Base-by-base conservation (phyloP, 345 rosid genomes). In the Carallia pectinifolia region DNA sequence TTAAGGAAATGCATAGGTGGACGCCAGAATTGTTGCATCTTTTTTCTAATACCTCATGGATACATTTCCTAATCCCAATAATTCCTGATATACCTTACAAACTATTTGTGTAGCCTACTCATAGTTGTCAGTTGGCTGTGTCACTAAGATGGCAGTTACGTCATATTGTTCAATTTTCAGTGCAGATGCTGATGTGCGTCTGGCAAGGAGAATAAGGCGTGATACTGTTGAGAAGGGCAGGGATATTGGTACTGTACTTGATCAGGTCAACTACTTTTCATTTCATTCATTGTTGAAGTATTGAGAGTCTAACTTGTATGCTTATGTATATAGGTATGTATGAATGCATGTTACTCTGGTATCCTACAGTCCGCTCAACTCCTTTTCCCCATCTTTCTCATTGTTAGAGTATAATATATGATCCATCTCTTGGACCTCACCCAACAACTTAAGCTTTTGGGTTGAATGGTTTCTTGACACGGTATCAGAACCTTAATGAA, bases 121-220 rank as follows among this genome's bases (percentile, higher is more conserved):
- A 4, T 19, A 6, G 13, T 36, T 61, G 67, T 23, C 48, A 6
- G 62, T 61, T 60, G 48, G 65, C 73, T 58, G 58, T 72, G 72
- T 70, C 71, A 62, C 81, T 63, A 63, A 74, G 75, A 64, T 70
- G 64, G 55, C 74, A 76, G 74, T 76, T 71, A 77, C 81, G 81
- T 79, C 68, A 87, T 74, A 65, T 76, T 71, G 67, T 54, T 74
- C 79, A 65, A n/a, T 80, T 76, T 85, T 82, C 83, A 86, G 88
- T 62, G 90, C 91, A 95, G 99, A 95, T 88, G 92, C 99, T 81
- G 99, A 95, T 82, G 99, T 95, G 69, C 97, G 97, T 58, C 80
- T 95, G 84, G 97, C 97, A 64, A 90, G 99, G 86, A 90, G 99
- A 83, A 95, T 95, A 79, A 85, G 89, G 83, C 88, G 97, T 76